phyloP scores from a whole-genome alignment of 2,329 filamentous ascomycete genomes.

The Curvularia lunata region DNA sequence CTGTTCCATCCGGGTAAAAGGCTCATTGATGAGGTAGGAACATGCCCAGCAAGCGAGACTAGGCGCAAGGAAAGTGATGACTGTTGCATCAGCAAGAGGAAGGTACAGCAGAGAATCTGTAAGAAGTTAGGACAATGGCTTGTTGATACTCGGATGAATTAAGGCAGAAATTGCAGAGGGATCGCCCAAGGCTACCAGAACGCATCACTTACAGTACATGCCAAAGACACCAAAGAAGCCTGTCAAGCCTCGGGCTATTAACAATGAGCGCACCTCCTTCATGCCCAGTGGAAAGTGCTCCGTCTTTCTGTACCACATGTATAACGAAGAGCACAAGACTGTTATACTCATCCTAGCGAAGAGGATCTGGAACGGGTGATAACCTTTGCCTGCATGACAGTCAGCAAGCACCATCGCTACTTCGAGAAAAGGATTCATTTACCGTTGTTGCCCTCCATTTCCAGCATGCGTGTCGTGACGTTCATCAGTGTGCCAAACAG shows the following conservation, averaged over 20 bases:
- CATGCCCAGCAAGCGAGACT: constrained; percentile 81
- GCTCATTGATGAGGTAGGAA: constrained; percentile 75
- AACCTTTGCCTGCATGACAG: constrained; percentile 58
- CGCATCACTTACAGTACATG: constrained; percentile 65
- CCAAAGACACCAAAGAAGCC: constrained; percentile 82
- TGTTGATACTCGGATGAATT: constrained; percentile 25
- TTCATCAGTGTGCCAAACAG: constrained; percentile 88
- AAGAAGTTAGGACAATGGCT: constrained; percentile 14
- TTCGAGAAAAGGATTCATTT: constrained; percentile 2
- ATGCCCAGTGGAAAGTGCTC: constrained; percentile 74
- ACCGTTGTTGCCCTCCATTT: constrained; percentile 68
- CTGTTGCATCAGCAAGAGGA: constrained; percentile 83
- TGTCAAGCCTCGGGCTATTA: constrained; percentile 70
- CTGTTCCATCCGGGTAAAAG: constrained; percentile 78
- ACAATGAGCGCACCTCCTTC: constrained; percentile 68
- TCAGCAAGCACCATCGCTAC: not conserved
- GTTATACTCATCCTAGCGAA: constrained; percentile 82
- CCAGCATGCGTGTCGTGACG: constrained; percentile 75
- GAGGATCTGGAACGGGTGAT: constrained; percentile 80
- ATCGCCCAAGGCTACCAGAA: constrained; percentile 19
- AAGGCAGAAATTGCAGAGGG: not conserved
- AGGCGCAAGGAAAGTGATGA: constrained; percentile 86
- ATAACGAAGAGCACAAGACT: constrained; percentile 67
- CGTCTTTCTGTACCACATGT: constrained; percentile 74
- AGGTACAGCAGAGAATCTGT: constrained; percentile 74